Evolutionary conservation across 1,139 yeast species (phyloP).

Genomic region (Tardiomyces depauwii): DNA sequence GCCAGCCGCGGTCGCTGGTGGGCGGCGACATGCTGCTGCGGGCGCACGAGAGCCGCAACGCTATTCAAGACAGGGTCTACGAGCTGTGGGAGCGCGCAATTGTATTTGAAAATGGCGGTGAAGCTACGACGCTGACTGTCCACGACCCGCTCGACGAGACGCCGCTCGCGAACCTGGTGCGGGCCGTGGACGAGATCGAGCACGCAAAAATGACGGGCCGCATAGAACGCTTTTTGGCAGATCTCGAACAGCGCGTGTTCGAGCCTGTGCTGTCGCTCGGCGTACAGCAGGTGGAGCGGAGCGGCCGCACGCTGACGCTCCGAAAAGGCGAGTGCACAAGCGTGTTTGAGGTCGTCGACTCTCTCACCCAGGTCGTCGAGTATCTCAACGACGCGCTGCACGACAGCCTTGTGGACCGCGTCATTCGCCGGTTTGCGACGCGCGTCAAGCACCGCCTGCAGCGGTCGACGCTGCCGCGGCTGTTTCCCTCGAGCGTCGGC

Average conservation of each 20-base stretch:
- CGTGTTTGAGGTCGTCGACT: background rate
- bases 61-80: constrained; percentile 8
- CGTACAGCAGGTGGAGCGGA: constrained; percentile 1
- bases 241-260: constrained; percentile 6
- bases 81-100: constrained; percentile 14
- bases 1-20: constrained; percentile 9
- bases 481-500: constrained; percentile 14
- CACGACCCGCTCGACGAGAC: background rate
- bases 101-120: constrained; percentile 4
- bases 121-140: background rate
- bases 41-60: constrained; percentile 5
- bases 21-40: constrained; percentile 9
- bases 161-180: constrained; percentile 7
- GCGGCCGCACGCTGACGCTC: constrained; percentile 1
- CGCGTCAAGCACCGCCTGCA: constrained; percentile 10
- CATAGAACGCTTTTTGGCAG: constrained; percentile 17
- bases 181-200: constrained; percentile 4
- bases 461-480: constrained; percentile 10
- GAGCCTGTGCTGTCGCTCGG: background rate
- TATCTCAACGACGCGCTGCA: background rate
- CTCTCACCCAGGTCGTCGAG: background rate
- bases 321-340: background rate
- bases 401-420: background rate
- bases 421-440: constrained; percentile 14
- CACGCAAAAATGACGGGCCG: constrained; percentile 13